Evolutionary conservation across 192 early-diverging fungal species (phyloP).

Genomic region (Podila minutissima): DNA sequence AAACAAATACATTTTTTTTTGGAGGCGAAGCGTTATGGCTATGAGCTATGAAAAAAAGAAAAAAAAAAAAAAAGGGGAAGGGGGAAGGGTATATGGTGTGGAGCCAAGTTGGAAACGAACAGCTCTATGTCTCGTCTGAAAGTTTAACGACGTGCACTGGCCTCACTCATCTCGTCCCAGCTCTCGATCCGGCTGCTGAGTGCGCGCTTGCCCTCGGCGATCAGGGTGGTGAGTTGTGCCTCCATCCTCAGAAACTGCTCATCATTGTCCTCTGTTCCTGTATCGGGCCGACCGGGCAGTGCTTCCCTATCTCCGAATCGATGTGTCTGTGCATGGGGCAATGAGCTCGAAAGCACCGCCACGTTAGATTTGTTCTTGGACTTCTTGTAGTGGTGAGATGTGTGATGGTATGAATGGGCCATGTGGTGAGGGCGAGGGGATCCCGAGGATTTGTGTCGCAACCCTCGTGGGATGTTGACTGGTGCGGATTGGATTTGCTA

Average conservation of each 20-base stretch:
- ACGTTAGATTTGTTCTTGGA: background rate
- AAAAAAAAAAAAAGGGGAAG: too few species aligned
- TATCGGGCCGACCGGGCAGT: constrained; percentile 21
- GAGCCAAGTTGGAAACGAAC: too few species aligned
- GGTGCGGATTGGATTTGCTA: constrained; percentile 37
- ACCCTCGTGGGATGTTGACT: constrained; percentile 28
- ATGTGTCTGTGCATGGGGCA: constrained; percentile 20
- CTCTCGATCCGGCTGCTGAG: constrained; percentile 31
- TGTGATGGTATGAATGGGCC: constrained; percentile 14
- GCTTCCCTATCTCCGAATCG: constrained; percentile 3
- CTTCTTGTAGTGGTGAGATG: constrained; percentile 13
- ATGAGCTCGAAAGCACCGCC: constrained; percentile 16
- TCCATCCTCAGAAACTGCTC: constrained; percentile 53
- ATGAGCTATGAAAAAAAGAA: too few species aligned
- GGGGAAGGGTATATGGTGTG: too few species aligned
- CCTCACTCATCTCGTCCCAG: background rate
- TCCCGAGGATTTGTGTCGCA: constrained; percentile 13
- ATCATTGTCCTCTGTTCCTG: constrained; percentile 50
- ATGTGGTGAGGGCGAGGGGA: constrained; percentile 12
- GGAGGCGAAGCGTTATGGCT: too few species aligned
- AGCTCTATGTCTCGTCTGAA: too few species aligned
- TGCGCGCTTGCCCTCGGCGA: constrained; percentile 50
- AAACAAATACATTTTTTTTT: too few species aligned
- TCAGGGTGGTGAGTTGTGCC: constrained; percentile 34
- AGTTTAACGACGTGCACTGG: too few species aligned